phyloP scores from a whole-genome alignment of 129 eudicot genomes.

The Escallonia herrerae region DNA sequence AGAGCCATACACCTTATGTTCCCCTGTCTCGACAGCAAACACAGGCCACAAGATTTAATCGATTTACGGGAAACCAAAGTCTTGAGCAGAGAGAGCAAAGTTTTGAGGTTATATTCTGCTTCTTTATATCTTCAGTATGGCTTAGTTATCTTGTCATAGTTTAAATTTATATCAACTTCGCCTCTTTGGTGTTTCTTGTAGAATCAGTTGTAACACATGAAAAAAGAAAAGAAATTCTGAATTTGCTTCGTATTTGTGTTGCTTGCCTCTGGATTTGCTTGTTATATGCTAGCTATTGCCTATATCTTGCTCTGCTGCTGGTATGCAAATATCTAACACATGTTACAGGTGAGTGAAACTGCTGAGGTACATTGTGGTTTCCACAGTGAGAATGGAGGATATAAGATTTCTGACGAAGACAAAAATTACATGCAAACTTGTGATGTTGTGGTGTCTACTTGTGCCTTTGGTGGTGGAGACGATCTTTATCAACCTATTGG shows the following conservation, averaged over 20 bases:
- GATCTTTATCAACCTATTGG: slow-evolving; percentile 98
- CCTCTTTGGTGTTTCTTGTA: background rate
- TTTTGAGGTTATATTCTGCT: slow-evolving; percentile 43
- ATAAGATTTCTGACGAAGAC: slow-evolving; percentile 66
- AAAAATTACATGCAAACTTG: slow-evolving; percentile 65
- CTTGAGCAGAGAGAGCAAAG: slow-evolving; percentile 62
- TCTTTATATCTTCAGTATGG: background rate
- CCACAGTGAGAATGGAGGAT: slow-evolving; percentile 82
- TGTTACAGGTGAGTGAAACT: slow-evolving; percentile 57
- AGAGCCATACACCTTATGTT: slow-evolving; percentile 27
- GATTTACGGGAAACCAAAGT: slow-evolving; percentile 82
- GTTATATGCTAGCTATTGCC: background rate
- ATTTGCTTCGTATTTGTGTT: background rate
- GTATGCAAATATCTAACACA: background rate
- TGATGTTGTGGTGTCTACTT: slow-evolving; percentile 88
- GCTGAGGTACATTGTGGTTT: slow-evolving; percentile 87
- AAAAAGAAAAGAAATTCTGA: background rate
- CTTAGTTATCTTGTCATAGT: slow-evolving; percentile 6
- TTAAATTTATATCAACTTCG: background rate
- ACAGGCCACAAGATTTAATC: slow-evolving; percentile 60
- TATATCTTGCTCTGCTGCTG: background rate
- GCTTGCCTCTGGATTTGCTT: slow-evolving; percentile 7
- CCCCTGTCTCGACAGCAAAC: slow-evolving; percentile 31
- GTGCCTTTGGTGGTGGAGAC: slow-evolving; percentile 99
- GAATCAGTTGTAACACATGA: background rate